phyloP scores from a whole-genome alignment of 441 rosid genomes.

The Flueggea neowawraea region DNA sequence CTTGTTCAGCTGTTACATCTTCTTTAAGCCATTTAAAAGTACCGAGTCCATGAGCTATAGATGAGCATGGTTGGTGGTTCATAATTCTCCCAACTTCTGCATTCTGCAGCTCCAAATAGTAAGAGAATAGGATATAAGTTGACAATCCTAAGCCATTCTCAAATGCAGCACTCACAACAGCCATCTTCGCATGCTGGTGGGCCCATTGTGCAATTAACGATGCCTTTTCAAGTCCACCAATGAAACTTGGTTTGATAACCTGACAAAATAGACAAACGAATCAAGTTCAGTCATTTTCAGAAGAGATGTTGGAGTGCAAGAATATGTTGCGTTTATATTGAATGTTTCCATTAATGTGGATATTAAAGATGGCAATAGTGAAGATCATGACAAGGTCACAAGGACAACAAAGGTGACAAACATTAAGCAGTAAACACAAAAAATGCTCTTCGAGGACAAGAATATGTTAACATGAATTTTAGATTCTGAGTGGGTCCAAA shows the following conservation, averaged over 20 bases:
- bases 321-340: too few species aligned
- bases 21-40: constrained; percentile 86
- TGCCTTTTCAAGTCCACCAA: constrained; percentile 94
- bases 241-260: constrained; percentile 93
- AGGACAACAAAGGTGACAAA: too few species aligned
- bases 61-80: constrained; percentile 33
- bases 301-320: too few species aligned
- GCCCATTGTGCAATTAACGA: constrained; percentile 87
- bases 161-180: constrained; percentile 83
- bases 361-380: too few species aligned
- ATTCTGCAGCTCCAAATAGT: constrained; percentile 66
- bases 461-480: too few species aligned
- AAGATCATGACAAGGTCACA: too few species aligned
- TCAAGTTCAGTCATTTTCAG: constrained; percentile 6
- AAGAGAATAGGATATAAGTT: constrained; percentile 65
- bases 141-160: constrained; percentile 87
- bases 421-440: too few species aligned
- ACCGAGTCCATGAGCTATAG: constrained; percentile 94
- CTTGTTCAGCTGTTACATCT: constrained; percentile 55
- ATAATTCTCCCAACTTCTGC: constrained; percentile 32
- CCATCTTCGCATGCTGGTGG: constrained; percentile 83
- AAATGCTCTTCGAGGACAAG: too few species aligned
- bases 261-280: constrained; percentile 23
- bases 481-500: too few species aligned
- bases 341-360: too few species aligned